Evolutionary conservation across 2,329 filamentous ascomycete species (phyloP).

Genomic region (Pseudophaeomoniella oleicola): DNA sequence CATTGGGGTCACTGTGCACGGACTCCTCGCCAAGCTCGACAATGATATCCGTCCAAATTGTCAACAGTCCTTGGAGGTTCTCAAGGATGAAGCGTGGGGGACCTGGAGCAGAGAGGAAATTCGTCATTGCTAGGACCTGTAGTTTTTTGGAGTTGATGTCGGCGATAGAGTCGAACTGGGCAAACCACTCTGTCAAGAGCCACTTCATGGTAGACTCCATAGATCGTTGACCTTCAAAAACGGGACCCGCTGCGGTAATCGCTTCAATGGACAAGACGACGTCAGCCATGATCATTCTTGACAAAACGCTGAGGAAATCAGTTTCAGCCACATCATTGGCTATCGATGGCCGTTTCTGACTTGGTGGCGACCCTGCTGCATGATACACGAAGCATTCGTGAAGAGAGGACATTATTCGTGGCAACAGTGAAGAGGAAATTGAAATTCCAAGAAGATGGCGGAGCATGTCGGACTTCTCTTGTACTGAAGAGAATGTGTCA

Average conservation of each 20-base stretch:
- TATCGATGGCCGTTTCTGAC: conserved; percentile 47
- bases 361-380: conserved; percentile 67
- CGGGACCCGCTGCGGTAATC: conserved; percentile 21
- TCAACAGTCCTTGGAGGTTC: conserved; percentile 30
- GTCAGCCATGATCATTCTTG: conserved; percentile 60
- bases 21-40: conserved; percentile 28
- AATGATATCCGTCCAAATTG: conserved; percentile 30
- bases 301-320: conserved; percentile 73
- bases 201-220: conserved; percentile 13
- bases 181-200: conserved; percentile 33
- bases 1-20: conserved; percentile 8
- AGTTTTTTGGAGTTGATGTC: conserved; percentile 32
- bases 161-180: conserved; percentile 32
- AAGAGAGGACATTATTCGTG: conserved; percentile 49
- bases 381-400: conserved; percentile 54
- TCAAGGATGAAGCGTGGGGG: conserved; percentile 25
- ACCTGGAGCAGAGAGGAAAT: conserved; percentile 22
- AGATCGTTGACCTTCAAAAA: not conserved
- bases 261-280: conserved; percentile 51
- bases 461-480: conserved; percentile 37
- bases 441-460: conserved; percentile 42
- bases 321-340: conserved; percentile 63
- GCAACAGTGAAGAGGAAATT: conserved; percentile 46
- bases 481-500: not conserved
- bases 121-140: conserved; percentile 29